Conservation (phyloP, 805 yeast genomes). For the Candida ovalis region DNA sequence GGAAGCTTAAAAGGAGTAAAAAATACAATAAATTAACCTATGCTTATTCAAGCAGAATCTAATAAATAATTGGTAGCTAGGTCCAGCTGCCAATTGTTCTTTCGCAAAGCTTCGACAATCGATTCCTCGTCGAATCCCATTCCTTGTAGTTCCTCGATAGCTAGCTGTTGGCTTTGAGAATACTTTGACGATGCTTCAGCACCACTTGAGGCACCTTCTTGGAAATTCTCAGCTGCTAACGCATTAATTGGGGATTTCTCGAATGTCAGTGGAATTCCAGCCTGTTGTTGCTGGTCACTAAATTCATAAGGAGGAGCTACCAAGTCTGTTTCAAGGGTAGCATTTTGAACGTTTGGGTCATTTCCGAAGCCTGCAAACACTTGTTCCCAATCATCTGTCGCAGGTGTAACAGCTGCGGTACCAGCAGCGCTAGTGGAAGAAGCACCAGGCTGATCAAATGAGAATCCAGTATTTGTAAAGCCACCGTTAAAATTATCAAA, state of each 20-base stretch:
- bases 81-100: conserved; percentile 70
- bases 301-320: conserved; percentile 3
- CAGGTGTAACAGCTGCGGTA: conserved; percentile 23
- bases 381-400: conserved; percentile 88
- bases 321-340: conserved; percentile 2
- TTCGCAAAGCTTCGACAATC: conserved; percentile 64
- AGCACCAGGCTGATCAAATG: conserved; percentile 16
- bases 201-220: not conserved
- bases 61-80: conserved; percentile 83
- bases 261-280: conserved; percentile 12
- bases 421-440: conserved; percentile 3
- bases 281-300: conserved; percentile 9
- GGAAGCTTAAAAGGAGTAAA: not conserved
- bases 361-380: conserved; percentile 86
- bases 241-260: not conserved
- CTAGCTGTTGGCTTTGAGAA: conserved; percentile 36
- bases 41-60: conserved; percentile 54
- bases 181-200: conserved; percentile 5
- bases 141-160: conserved; percentile 74
- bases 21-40: not conserved
- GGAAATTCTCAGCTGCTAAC: not conserved
- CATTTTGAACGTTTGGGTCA: conserved; percentile 26
- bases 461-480: conserved; percentile 27
- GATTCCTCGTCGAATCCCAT: conserved; percentile 81
- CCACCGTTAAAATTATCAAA: conserved; percentile 36